These are phyloP conservation scores for Colletotrichum tofieldiae DNA, from an alignment of 2,329 filamentous ascomycete genomes.

Conservation along the genomic window DNA sequence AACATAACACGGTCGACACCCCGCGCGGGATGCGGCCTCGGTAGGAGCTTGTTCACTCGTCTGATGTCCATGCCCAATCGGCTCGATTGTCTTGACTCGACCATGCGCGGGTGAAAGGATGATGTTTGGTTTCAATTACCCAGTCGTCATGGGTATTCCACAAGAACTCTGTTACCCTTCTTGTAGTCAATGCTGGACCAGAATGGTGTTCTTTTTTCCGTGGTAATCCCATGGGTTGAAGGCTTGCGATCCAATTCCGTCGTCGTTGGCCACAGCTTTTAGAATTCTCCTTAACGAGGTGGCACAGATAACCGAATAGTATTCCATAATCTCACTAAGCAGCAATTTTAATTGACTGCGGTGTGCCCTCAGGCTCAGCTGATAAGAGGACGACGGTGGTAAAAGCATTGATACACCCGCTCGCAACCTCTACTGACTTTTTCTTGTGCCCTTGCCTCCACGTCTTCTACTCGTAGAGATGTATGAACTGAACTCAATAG, in stretches of 20 bases:
- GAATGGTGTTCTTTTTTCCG: background rate
- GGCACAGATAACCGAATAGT: background rate
- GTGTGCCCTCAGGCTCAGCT: background rate
- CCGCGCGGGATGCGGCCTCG: slow-evolving; percentile 2
- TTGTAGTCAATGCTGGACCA: background rate
- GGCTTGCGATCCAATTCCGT: background rate
- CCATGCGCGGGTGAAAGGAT: slow-evolving; percentile 6
- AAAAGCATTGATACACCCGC: no score
- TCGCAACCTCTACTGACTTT: background rate
- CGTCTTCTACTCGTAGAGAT: background rate
- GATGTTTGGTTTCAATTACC: background rate
- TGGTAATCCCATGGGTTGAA: background rate
- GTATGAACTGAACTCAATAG: background rate
- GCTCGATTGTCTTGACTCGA: background rate
- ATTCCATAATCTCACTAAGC: background rate
- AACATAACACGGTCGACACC: background rate
- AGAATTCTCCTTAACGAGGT: no score
- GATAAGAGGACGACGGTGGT: background rate
- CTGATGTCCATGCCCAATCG: slow-evolving; percentile 17
- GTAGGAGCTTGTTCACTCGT: slow-evolving; percentile 16
- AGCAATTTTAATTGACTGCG: background rate
- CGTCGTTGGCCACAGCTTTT: background rate
- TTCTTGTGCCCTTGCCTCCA: background rate
- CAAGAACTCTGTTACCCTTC: no score
- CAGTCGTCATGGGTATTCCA: background rate